phyloP scores from a whole-genome alignment of 208 protist species.

The Leishmania martiniquensis region DNA sequence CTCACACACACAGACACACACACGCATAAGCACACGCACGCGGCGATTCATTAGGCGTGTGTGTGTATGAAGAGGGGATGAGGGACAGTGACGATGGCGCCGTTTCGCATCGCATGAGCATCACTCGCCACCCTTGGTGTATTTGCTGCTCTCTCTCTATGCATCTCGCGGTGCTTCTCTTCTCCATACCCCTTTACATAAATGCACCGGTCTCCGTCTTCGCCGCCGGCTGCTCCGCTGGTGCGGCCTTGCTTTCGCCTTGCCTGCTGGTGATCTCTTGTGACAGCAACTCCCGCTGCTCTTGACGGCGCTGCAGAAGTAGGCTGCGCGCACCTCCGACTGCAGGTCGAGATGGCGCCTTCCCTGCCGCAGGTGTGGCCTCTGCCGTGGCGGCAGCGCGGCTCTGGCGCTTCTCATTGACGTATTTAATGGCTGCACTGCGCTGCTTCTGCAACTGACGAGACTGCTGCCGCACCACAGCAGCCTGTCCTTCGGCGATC shows the following conservation, averaged over 20 bases:
- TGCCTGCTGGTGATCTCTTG: background rate
- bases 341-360: constrained; percentile 5
- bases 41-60: background rate
- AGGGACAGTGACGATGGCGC: background rate
- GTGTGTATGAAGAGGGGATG: background rate
- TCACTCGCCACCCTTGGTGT: background rate
- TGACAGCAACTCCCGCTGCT: background rate
- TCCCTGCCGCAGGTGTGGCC: constrained; percentile 2
- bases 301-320: constrained; percentile 14
- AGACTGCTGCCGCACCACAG: constrained; percentile 67
- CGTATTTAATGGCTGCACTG: constrained; percentile 41
- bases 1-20: background rate
- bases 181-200: constrained; percentile 6
- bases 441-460: constrained; percentile 39
- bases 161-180: background rate
- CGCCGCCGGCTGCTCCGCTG: constrained; percentile 1
- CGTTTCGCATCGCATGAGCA: background rate
- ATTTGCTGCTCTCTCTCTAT: too few relatives aligned
- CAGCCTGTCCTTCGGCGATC: constrained; percentile 85
- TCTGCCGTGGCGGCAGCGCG: background rate
- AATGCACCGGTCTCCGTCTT: background rate
- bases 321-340: constrained; percentile 17
- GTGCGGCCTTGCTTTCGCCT: background rate
- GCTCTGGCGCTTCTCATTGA: constrained; percentile 22
- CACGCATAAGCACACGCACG: background rate